Conservation (phyloP, 2,329 filamentous ascomycete genomes). For the Penicillium polonicum region DNA sequence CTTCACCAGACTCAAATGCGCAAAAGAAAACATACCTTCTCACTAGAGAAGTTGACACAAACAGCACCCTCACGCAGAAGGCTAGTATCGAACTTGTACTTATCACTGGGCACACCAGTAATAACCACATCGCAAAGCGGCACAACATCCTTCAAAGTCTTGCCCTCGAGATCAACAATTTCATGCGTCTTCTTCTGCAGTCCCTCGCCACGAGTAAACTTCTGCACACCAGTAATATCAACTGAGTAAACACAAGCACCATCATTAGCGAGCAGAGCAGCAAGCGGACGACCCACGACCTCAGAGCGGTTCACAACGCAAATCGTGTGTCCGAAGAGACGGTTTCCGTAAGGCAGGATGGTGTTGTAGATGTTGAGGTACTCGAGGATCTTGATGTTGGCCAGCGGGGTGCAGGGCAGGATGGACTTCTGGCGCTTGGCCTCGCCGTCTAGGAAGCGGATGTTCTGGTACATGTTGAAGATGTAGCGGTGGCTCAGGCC, state of each 20-base stretch:
- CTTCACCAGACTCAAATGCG: background rate
- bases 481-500: conserved; percentile 91
- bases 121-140: conserved; percentile 93
- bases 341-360: conserved; percentile 87
- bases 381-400: conserved; percentile 95
- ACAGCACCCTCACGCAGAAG: conserved; percentile 85
- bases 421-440: conserved; percentile 77
- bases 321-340: conserved; percentile 88
- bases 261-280: conserved; percentile 91
- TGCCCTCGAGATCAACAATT: conserved; percentile 77
- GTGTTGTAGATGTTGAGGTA: conserved; percentile 95
- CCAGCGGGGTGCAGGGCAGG: conserved; percentile 90
- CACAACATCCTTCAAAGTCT: conserved; percentile 75
- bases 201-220: conserved; percentile 86
- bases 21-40: conserved; percentile 56
- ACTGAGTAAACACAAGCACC: conserved; percentile 94
- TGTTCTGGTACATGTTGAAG: conserved; percentile 99
- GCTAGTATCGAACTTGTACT: conserved; percentile 84
- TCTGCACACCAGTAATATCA: conserved; percentile 85
- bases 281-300: conserved; percentile 89
- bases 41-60: conserved; percentile 98
- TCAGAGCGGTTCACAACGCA: conserved; percentile 96
- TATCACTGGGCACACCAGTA: conserved; percentile 82
- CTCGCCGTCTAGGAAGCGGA: conserved; percentile 79
- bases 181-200: conserved; percentile 83